Base-by-base conservation (phyloP, 2,329 filamentous ascomycete genomes). In the Aspergillus awamori region DNA sequence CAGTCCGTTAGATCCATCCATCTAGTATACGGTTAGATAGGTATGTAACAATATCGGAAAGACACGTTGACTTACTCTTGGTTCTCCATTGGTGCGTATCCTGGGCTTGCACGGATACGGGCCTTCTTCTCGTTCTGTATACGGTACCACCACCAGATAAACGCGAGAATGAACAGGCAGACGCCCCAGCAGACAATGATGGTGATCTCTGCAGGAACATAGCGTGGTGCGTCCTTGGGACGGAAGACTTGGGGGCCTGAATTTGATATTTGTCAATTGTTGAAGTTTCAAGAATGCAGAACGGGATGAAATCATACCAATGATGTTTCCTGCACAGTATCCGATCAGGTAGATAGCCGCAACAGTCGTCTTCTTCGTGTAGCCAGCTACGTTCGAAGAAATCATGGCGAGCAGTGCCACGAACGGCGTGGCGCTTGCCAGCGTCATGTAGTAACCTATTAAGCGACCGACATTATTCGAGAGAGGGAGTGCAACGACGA, bases 361-460 rank as follows among this genome's bases (percentile, higher is more conserved):
- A 30, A 83, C 80, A 0, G 79, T 83, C n/a, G 79, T 82, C 70
- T 81, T 84, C 74, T 81, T 84, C 24, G 80, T 86, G 63, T 83
- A 83, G 2, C 82, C 82, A 0, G 82, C 81, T 15, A 83, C 77
- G 66, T 91, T 91, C 13, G 84, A 86, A 1, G 83, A 82, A 58
- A 90, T 85, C 38, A 90, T 78, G 26, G 84, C 86, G 4, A 90
- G 74, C 15, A 90, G 74, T 4, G 85, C 85, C 0, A 89, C 87
- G 63, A 90, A 90, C 0, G 85, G 80, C 0, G 86, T 86, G 0
- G 87, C 82, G 10, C 79, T 81, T 1, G 86, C 83, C 68, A 85
- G 82, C 0, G 85, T 88, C 54, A 91, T 76, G 73, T 90, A 91
- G 71, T 88, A 90, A 0, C 86, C 87, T 2, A 86, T 81, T 10